Percentiles rank a stretch among this genome's conserved stretches.
Evolutionary conservation across 1,284 basidiomycete genomes (phyloP).

Genomic region (Waitea zeae): DNA sequence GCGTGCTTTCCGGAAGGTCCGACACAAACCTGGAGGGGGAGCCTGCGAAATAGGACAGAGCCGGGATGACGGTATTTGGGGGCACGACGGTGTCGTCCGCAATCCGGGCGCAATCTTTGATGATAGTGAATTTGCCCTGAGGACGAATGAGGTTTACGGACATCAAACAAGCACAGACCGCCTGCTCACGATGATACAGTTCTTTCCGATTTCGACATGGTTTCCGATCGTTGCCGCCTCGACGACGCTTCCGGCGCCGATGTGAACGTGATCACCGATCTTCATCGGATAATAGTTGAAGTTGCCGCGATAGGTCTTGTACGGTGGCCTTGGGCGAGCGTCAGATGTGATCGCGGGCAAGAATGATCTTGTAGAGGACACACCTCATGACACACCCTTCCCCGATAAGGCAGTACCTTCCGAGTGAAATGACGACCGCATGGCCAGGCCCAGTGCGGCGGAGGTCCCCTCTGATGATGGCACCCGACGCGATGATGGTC

Average conservation of each 20-base stretch:
- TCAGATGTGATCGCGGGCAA: background rate
- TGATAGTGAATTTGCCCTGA: constrained; percentile 91
- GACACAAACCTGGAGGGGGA: constrained; percentile 76
- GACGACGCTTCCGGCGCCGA: constrained; percentile 75
- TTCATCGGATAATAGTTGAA: constrained; percentile 99
- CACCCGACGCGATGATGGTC: constrained; percentile 82
- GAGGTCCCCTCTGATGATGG: constrained; percentile 82
- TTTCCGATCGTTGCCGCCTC: constrained; percentile 93
- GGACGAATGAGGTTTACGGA: background rate
- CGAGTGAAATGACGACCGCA: constrained; percentile 84
- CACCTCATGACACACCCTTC: constrained; percentile 84
- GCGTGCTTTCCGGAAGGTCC: constrained; percentile 74
- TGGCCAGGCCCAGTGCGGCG: constrained; percentile 71
- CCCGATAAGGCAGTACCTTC: constrained; percentile 83
- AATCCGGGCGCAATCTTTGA: constrained; percentile 88
- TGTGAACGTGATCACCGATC: constrained; percentile 87
- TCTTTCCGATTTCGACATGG: constrained; percentile 89
- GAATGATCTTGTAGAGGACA: constrained; percentile 9
- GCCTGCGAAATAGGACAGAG: constrained; percentile 73
- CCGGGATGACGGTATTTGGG: constrained; percentile 85
- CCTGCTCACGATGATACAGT: constrained; percentile 75
- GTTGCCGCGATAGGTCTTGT: constrained; percentile 78
- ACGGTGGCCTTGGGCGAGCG: constrained; percentile 41
- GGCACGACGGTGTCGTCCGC: constrained; percentile 82
- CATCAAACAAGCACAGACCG: constrained; percentile 2